These are phyloP conservation scores for Colletotrichum sojae DNA, from an alignment of 2,329 filamentous ascomycete genomes.

Conservation along the genomic window DNA sequence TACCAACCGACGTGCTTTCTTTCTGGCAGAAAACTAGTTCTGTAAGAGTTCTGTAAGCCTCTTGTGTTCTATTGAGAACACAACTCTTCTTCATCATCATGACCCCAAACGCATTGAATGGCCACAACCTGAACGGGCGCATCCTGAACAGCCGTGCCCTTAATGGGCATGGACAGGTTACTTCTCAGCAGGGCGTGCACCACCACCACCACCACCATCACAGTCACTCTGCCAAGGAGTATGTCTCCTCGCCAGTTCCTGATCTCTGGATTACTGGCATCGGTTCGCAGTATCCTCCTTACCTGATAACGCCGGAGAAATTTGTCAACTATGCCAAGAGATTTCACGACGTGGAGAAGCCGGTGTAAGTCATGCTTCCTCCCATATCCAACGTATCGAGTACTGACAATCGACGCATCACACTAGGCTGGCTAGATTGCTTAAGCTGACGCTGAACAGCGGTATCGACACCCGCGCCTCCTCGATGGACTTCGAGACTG, in stretches of 20 bases:
- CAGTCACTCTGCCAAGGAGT: background rate
- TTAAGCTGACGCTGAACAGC: constrained; percentile 15
- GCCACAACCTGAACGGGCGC: background rate
- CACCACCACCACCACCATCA: background rate
- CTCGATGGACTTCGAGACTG: constrained; percentile 12
- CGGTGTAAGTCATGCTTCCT: constrained; percentile 1
- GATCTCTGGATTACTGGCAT: constrained; percentile 31
- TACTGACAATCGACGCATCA: background rate
- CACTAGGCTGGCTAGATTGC: constrained; percentile 8
- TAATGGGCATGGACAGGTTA: no score
- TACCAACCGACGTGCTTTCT: background rate
- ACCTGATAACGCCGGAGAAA: constrained; percentile 12
- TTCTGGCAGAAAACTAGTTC: background rate
- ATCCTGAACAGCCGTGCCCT: background rate
- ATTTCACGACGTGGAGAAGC: constrained; percentile 16
- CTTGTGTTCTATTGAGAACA: background rate
- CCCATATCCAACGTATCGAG: background rate
- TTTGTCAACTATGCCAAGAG: constrained; percentile 3
- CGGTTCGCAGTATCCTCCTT: constrained; percentile 24
- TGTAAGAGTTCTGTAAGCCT: background rate
- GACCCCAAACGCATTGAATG: background rate
- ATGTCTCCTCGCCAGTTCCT: background rate
- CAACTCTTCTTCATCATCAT: constrained; percentile 4
- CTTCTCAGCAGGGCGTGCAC: no score
- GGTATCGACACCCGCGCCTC: constrained; percentile 19